These are phyloP conservation scores for Globisporangium canariense DNA, from an alignment of 352 stramenopile species.

Conservation along the genomic window DNA sequence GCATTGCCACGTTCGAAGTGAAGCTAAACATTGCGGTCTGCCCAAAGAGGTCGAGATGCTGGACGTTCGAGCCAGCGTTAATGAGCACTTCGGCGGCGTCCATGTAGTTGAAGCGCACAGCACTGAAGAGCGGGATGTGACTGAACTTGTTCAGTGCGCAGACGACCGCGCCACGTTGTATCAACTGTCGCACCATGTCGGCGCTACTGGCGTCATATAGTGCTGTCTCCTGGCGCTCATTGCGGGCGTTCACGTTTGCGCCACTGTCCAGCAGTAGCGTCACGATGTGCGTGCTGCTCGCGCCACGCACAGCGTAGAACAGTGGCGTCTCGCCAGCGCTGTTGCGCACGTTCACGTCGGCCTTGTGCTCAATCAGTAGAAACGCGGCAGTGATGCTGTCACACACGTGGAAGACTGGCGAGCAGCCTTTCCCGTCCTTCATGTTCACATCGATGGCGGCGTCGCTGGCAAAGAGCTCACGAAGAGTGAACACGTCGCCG, in stretches of 20 bases:
- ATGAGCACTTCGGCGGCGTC: neutral
- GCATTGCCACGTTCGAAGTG: neutral
- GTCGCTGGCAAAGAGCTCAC: neutral
- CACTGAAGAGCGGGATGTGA: neutral
- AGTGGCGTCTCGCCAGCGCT: neutral
- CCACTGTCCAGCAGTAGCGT: neutral
- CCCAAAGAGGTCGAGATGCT: neutral
- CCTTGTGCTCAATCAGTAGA: neutral
- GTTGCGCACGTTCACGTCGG: neutral
- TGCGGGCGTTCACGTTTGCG: neutral
- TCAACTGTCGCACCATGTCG: neutral
- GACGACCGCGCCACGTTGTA: neutral
- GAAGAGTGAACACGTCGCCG: neutral
- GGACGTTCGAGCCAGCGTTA: neutral
- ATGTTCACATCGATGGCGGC: neutral
- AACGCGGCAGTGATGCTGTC: neutral
- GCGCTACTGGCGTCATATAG: neutral
- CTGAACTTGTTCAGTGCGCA: neutral
- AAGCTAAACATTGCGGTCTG: neutral
- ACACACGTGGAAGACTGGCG: neutral
- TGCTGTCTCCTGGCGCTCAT: neutral
- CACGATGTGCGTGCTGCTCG: neutral
- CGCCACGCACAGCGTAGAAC: neutral
- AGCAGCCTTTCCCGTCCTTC: neutral
- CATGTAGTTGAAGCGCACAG: neutral